Percentiles rank a stretch among this genome's conserved stretches.
Conservation (phyloP, 1,284 basidiomycete species). For the Tylopilus sp. region DNA sequence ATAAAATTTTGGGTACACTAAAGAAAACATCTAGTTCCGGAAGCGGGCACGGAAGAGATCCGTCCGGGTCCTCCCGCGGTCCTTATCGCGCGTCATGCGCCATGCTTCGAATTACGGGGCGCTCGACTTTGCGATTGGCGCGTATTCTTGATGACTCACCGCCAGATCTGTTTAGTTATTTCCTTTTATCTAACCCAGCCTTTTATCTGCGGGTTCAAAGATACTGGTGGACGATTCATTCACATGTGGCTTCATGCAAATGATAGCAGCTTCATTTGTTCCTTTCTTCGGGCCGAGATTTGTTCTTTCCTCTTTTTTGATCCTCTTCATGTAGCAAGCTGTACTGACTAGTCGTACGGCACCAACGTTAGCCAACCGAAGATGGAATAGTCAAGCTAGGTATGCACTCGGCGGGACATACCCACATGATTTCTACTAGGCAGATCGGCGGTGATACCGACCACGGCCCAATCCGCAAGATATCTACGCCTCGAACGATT, state of each 20-base stretch:
- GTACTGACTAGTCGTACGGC: slow-evolving; percentile 2
- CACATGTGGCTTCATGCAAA: neutral
- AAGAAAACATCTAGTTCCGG: neutral
- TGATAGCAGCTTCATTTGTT: neutral
- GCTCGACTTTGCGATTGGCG: neutral
- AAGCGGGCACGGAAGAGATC: slow-evolving; percentile 26
- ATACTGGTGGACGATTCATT: neutral
- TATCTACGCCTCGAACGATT: slow-evolving; percentile 68
- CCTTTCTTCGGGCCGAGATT: neutral
- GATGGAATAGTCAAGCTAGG: slow-evolving; percentile 72
- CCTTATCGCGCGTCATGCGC: neutral
- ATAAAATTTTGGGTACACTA: neutral
- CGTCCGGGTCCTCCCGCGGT: slow-evolving; percentile 15
- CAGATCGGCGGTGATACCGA: slow-evolving; percentile 1
- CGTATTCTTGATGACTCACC: neutral
- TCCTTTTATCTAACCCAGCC: neutral
- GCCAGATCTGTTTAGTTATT: neutral
- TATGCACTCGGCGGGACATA: slow-evolving; percentile 66
- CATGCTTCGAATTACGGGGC: neutral
- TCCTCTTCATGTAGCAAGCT: neutral
- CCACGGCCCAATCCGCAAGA: slow-evolving; percentile 22
- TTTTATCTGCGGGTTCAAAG: neutral
- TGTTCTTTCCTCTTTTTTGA: neutral
- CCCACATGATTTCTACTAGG: slow-evolving; percentile 37
- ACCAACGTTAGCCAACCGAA: slow-evolving; percentile 60